Evolutionary conservation across 2,329 filamentous ascomycete genomes (phyloP).

Genomic region (Delphinella strobiligena): DNA sequence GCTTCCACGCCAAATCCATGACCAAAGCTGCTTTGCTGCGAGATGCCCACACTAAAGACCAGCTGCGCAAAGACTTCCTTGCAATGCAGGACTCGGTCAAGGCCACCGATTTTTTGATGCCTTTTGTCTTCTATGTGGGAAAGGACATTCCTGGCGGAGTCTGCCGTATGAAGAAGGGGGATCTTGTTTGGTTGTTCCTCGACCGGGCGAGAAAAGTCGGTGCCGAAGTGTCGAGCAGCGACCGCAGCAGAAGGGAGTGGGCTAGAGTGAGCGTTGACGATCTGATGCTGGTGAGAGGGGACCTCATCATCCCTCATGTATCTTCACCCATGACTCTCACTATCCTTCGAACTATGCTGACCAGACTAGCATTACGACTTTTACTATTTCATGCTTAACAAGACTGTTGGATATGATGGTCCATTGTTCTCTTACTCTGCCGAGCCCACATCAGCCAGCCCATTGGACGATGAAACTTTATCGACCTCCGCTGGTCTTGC

Average conservation of each 20-base stretch:
- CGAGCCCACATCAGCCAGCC: conserved; percentile 33
- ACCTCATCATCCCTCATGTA: conserved; percentile 89
- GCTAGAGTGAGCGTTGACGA: conserved; percentile 90
- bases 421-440: conserved; percentile 66
- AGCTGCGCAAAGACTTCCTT: conserved; percentile 68
- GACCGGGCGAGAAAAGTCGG: conserved; percentile 86
- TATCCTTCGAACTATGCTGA: conserved; percentile 4
- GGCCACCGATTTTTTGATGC: conserved; percentile 76
- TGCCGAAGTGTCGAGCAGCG: conserved; percentile 60
- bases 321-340: conserved; percentile 15
- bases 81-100: conserved; percentile 76
- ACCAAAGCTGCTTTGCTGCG: conserved; percentile 66
- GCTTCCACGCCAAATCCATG: conserved; percentile 57
- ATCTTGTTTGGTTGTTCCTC: conserved; percentile 83
- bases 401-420: conserved; percentile 60
- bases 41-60: conserved; percentile 66
- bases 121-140: conserved; percentile 95
- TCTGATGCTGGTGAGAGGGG: conserved; percentile 80
- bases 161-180: conserved; percentile 84
- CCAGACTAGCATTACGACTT: conserved; percentile 96
- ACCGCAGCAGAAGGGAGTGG: conserved; percentile 68
- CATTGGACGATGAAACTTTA: conserved; percentile 8
- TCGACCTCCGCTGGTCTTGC: conserved; percentile 8
- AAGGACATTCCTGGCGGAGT: conserved; percentile 76
- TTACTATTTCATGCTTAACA: conserved; percentile 93